Conservation (phyloP, 1,139 yeast genomes). For the Arxiozyma slooffiae region DNA sequence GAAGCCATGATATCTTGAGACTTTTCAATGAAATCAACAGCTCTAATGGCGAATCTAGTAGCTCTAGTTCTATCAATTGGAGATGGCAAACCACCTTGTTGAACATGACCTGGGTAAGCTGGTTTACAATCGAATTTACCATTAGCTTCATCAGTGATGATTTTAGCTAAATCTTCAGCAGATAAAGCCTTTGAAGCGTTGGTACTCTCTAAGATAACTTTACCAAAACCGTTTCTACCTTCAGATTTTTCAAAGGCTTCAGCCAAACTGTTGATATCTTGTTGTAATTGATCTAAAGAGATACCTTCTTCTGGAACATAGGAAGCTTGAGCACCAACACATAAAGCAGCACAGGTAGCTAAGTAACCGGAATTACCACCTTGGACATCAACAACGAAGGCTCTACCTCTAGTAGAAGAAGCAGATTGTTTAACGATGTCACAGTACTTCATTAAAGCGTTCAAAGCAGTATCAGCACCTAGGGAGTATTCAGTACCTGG, state of each 20-base stretch:
- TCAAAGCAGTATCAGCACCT: conserved; percentile 90
- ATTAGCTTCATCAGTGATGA: conserved; percentile 54
- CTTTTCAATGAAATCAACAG: conserved; percentile 59
- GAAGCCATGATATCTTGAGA: conserved; percentile 25
- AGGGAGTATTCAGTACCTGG: conserved; percentile 95
- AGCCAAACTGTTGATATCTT: conserved; percentile 63
- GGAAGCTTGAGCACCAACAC: conserved; percentile 86
- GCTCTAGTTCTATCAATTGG: conserved; percentile 70
- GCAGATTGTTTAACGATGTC: conserved; percentile 94
- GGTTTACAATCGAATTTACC: conserved; percentile 67
- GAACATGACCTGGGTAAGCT: conserved; percentile 77
- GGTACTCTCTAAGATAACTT: conserved; percentile 57
- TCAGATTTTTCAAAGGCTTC: conserved; percentile 62
- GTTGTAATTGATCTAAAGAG: conserved; percentile 57
- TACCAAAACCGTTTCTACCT: conserved; percentile 70
- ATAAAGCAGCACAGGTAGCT: conserved; percentile 80
- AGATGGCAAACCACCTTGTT: conserved; percentile 73
- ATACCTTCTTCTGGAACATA: conserved; percentile 89
- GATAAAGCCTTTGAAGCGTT: conserved; percentile 61
- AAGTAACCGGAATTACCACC: conserved; percentile 95
- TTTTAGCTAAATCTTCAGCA: conserved; percentile 57
- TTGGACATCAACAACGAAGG: conserved; percentile 92
- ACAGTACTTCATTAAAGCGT: conserved; percentile 81
- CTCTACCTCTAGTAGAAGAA: conserved; percentile 87
- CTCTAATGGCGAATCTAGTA: conserved; percentile 57